Base-by-base conservation (phyloP, 805 yeast species). In the Metschnikowia gelsemii region DNA sequence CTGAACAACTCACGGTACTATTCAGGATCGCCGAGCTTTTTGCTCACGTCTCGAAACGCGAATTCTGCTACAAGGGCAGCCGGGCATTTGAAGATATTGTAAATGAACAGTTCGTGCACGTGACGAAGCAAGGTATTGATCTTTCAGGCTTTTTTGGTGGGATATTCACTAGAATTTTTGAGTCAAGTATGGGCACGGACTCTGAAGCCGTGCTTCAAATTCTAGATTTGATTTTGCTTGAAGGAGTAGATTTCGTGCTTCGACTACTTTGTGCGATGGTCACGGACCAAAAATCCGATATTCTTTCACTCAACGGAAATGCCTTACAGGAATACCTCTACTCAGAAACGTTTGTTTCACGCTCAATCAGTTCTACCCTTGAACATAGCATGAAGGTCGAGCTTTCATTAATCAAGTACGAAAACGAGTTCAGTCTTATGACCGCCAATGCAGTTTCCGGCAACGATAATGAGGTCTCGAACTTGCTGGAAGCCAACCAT, bases 171-270 rank as follows among this genome's bases (percentile, higher is more conserved):
- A n/a, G 34, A 12, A 9, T 35, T 19, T n/a, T 31, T 9, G 37
- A 31, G 4, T 26, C 12, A 14, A 5, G 14, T 8, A 11, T 22
- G 21, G 46, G 42, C 7, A 30, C 22, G 5, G 40, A n/a, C n/a
- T n/a, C n/a, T n/a, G n/a, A 28, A 5, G 29, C 32, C 1, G n/a
- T 30, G 8, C 17, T 46, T 22, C 50, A 32, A 32, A 40, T 66
- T 3, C 44, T 68, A 21, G 75, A 70, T 43, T 58, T 68, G 27
- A 50, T 69, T 9, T 56, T 69, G 22, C 57, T 70, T 36, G 72
- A 70, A 49, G 75, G 75, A 5, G 59, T 63, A 39, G 68, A 64
- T 42, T 62, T 61, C 42, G 42, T 70, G 6, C 43, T 59, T 7
- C 54, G 70, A 20, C 38, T 67, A 5, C 43, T 63, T 8, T 56